Evolutionary conservation across 129 eudicot genomes (phyloP), one percentile per base, ranked within the genome.

Genomic region (Artemisia tridentata): DNA sequence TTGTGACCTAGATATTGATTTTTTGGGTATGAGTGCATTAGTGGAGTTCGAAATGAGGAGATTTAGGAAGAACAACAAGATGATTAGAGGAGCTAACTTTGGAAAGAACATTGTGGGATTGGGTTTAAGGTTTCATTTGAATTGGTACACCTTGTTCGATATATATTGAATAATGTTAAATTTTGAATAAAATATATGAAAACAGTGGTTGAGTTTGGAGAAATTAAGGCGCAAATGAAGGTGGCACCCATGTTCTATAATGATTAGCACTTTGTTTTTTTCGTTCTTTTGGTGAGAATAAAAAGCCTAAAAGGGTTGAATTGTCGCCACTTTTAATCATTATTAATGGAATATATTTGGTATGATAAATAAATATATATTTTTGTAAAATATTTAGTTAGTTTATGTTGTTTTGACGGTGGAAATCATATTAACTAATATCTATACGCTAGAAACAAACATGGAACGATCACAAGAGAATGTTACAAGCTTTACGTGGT

Each of bases 201-300:
- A 38, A 68, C 61, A 69, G 81, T 77, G 3, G 81, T 63, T 77
- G 76, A 23, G 65, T 70, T 77, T 63, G 81, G 81, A 77, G 72
- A 70, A 77, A 70, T 77, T 77, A 70, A 62, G 81, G 81, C 81
- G 81, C 81, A 70, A 77, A 77, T 77, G 81, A 69, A 79, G 91
- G 91, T 88, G 96, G 96, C 91, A 81, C 84, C 87, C 96, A 86
- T 84, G 96, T 88, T 88, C 89, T 84, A 81, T 86, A 81, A 88
- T 88, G 89, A 86, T 85, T 83, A 69, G 59, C 87, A 85, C 74
- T 79, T 38, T 71, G 69, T 53, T 72, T 76, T 68, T 50, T 12
- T 29, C 11, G 14, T 11, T 31, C 52, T 27, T 34, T 63, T 59
- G 10, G 52, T 9, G 17, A 52, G 71, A 69, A 71, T 72, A 68